phyloP scores from a whole-genome alignment of 495 filamentous ascomycete genomes.

The Aspergillus taichungensis region DNA sequence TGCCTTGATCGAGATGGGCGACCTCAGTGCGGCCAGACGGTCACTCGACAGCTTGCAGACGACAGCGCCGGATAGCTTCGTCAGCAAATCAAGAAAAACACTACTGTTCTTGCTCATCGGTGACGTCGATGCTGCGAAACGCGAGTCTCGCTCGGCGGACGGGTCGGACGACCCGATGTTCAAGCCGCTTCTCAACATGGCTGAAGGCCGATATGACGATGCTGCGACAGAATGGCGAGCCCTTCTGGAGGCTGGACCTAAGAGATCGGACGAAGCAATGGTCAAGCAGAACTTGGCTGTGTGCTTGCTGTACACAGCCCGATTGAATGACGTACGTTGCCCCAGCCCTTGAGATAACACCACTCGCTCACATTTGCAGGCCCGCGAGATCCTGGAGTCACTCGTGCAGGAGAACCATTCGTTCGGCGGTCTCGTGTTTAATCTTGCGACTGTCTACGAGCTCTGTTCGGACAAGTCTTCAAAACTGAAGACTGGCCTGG shows the following conservation, averaged over 20 bases:
- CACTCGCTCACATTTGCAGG: slow-evolving; percentile 25
- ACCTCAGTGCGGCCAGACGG: slow-evolving; percentile 63
- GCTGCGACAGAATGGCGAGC: slow-evolving; percentile 56
- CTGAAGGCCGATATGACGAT: slow-evolving; percentile 60
- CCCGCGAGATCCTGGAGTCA: slow-evolving; percentile 51
- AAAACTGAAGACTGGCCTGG: slow-evolving; percentile 57
- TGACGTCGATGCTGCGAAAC: slow-evolving; percentile 59
- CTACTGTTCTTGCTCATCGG: slow-evolving; percentile 69
- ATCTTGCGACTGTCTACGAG: slow-evolving; percentile 85
- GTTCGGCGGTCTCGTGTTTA: slow-evolving; percentile 75
- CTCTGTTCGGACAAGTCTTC: slow-evolving; percentile 72
- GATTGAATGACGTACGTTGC: slow-evolving; percentile 56
- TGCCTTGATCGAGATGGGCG: slow-evolving; percentile 83
- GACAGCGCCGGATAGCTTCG: slow-evolving; percentile 25
- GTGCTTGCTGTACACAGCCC: slow-evolving; percentile 69
- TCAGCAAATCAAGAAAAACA: slow-evolving; percentile 39
- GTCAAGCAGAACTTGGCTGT: slow-evolving; percentile 73
- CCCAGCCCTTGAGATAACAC: neutral
- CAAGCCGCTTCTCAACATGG: slow-evolving; percentile 61
- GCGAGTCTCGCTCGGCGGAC: slow-evolving; percentile 22
- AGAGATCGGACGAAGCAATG: slow-evolving; percentile 37
- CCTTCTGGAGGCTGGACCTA: slow-evolving; percentile 33
- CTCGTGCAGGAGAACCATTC: slow-evolving; percentile 51
- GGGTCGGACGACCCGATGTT: slow-evolving; percentile 34
- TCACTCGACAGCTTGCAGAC: slow-evolving; percentile 46